phyloP scores from a whole-genome alignment of 805 yeast genomes.

The Starmerella stigmatis region DNA sequence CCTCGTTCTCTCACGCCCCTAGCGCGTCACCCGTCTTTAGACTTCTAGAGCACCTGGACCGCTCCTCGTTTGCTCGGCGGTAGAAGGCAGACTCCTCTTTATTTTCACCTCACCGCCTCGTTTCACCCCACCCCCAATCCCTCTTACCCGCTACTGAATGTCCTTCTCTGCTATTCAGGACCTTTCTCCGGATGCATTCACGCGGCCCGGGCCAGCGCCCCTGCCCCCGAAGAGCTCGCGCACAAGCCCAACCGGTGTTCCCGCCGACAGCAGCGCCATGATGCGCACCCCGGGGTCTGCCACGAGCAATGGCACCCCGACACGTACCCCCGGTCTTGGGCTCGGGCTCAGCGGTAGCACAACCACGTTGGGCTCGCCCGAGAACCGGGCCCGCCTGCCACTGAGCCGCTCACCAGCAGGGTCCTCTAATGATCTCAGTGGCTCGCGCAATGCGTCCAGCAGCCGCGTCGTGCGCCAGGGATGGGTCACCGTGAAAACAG shows the following conservation, averaged over 20 bases:
- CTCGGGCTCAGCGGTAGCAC: conserved; percentile 1
- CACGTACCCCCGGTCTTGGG: not conserved
- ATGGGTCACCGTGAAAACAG: conserved; percentile 88
- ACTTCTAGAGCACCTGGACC: not conserved
- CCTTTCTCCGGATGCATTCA: conserved; percentile 22
- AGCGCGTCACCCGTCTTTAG: not conserved
- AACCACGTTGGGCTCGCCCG: not conserved
- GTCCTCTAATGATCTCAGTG: conserved; percentile 8
- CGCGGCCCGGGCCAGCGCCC: conserved; percentile 25
- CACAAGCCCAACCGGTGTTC: conserved; percentile 3
- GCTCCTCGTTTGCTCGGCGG: not conserved
- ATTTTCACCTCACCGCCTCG: not conserved
- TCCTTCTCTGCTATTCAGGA: conserved; percentile 21
- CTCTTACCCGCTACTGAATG: conserved; percentile 14
- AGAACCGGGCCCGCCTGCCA: not conserved
- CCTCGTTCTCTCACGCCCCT: not conserved
- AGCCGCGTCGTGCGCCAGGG: conserved; percentile 40
- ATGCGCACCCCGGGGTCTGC: not conserved
- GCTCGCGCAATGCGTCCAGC: conserved; percentile 3
- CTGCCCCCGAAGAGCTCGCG: conserved; percentile 12
- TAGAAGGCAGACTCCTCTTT: not conserved
- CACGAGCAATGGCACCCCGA: not conserved
- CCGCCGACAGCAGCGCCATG: not conserved
- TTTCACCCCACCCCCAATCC: not conserved
- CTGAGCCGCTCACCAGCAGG: conserved; percentile 1